Evolutionary conservation across 139 green algal genomes (phyloP), one percentile per base, ranked within the genome.

Genomic region (Tetradesmus obliquus): DNA sequence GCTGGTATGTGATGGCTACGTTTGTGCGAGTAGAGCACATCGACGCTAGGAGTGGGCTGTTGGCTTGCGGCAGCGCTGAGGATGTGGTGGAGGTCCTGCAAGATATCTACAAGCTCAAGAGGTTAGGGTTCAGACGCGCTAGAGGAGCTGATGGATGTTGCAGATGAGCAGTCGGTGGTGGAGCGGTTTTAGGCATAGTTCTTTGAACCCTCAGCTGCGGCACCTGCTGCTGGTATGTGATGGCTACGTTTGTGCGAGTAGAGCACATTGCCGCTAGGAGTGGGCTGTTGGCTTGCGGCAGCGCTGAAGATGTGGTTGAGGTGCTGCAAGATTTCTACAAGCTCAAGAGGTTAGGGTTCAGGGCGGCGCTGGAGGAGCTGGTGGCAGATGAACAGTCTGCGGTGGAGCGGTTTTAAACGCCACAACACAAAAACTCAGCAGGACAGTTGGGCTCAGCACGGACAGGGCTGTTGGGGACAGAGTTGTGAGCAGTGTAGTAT

Each of bases 311-410:
- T 51, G 87, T 86, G 60, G 54, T 86, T 24, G 53, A 82, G 51
- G 72, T 84, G 17, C n/a, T 91, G 17, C 55, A 85, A 19, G 87
- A 83, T 51, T 91, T 91, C 15, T 84, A 91, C 87, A 71, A 53
- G 72, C 74, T 91, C 53, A 91, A 91, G 87, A n/a, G 87, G 9
- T 53, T 91, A 24, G 87, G 87, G 15, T 89, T 89, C 54, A 89
- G 85, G 66, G 32, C 53, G 45, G 85, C 85, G 2, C 54, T 89
- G 85, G 22, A 89, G 85, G 32, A 82, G 80, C 80, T 85, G 10
- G 80, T 57, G 17, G 20, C 51, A 57, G 80, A 85, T 58, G 80
- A 85, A 51, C 66, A 76, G 66, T 76, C 66, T 3, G 66, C n/a
- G 15, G 66, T 76, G 66, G 66, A 76, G 66, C 66, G 66, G 66